Evolutionary conservation across 2,329 filamentous ascomycete genomes (phyloP).

Genomic region (Cladophialophora yegresii): DNA sequence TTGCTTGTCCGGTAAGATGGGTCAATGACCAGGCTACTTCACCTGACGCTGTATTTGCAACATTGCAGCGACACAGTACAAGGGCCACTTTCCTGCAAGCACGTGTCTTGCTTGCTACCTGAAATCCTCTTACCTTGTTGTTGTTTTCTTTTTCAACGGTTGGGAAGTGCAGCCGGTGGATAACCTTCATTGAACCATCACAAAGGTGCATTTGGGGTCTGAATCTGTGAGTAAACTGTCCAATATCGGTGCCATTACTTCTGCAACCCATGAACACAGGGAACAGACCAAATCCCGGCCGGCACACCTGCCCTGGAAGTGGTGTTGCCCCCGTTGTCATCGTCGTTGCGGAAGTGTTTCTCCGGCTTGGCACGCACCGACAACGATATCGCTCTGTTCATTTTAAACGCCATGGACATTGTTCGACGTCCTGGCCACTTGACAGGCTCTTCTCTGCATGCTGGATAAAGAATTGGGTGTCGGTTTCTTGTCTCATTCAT

Average conservation of each 20-base stretch:
- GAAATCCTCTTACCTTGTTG: background rate
- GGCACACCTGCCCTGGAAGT: background rate
- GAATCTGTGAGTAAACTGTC: background rate
- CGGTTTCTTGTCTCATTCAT: background rate
- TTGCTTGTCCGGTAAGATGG: background rate
- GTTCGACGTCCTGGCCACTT: background rate
- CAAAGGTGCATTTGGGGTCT: background rate
- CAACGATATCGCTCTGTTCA: constrained; percentile 9
- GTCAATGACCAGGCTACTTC: background rate
- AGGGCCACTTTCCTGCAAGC: background rate
- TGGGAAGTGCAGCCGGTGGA: background rate
- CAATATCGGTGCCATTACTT: background rate
- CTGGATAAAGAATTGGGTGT: background rate
- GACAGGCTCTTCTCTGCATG: background rate
- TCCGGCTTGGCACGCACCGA: constrained; percentile 13
- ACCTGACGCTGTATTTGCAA: background rate
- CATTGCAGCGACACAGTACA: background rate
- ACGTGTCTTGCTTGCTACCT: background rate
- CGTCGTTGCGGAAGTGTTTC: constrained; percentile 1
- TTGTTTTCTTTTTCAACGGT: background rate
- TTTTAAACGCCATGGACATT: background rate
- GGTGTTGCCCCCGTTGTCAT: background rate
- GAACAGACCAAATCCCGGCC: background rate
- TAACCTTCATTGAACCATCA: background rate
- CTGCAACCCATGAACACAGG: background rate